These are phyloP conservation scores for Brachypodium distachyon DNA, from an alignment of 202 grass and related monocot species.

Conservation along the genomic window DNA sequence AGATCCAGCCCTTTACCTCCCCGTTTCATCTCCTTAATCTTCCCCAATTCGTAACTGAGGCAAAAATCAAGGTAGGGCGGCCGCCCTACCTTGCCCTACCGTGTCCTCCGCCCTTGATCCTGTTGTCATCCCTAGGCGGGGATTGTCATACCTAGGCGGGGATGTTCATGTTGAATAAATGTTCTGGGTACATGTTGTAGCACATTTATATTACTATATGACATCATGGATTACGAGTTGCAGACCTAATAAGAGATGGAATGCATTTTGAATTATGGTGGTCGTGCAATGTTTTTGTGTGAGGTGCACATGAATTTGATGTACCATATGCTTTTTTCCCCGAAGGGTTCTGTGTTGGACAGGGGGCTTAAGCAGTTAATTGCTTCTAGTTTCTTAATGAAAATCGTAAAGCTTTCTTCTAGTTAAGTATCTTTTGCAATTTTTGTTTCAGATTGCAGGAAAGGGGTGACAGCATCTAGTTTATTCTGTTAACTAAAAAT, in stretches of 20 bases:
- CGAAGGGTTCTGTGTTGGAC: not conserved
- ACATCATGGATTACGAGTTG: not conserved
- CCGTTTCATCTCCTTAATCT: too few species aligned
- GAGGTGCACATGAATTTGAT: not conserved
- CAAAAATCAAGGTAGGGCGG: too few species aligned
- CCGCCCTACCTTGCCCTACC: too few species aligned
- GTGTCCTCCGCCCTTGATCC: too few species aligned
- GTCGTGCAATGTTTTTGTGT: not conserved
- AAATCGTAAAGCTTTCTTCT: not conserved
- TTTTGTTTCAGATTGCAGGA: not conserved
- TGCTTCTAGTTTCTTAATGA: not conserved
- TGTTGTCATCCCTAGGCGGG: not conserved
- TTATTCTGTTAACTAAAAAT: constrained; percentile 26
- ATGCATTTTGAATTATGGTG: not conserved
- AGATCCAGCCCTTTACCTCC: too few species aligned
- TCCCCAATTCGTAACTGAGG: too few species aligned
- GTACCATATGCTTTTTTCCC: not conserved
- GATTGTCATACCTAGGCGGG: not conserved
- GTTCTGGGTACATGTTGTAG: not conserved
- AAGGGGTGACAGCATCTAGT: not conserved
- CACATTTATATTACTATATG: not conserved
- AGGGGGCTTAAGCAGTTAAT: not conserved
- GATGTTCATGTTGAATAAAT: not conserved
- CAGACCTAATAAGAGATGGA: not conserved
- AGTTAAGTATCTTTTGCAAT: not conserved